Conservation (phyloP, 352 stramenopile species). For the Pythium utonaiense region DNA sequence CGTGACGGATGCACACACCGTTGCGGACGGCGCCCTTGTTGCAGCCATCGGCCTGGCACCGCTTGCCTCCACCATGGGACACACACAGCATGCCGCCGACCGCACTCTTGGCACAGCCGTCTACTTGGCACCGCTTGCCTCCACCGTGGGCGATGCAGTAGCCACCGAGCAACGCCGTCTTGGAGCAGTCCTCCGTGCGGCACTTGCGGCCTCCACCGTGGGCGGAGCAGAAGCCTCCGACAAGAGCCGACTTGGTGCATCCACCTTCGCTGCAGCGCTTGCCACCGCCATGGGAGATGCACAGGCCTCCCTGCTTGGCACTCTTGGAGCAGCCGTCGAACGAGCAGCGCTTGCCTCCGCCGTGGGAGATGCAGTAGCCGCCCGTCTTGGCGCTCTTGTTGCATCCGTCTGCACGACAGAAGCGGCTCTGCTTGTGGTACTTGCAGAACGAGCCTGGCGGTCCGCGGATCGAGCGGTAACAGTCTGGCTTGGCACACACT, state of each 20-base stretch:
- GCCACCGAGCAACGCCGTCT: slow-evolving; percentile 71
- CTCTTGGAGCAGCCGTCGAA: slow-evolving; percentile 78
- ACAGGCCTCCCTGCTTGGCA: slow-evolving; percentile 78
- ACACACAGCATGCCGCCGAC: slow-evolving; percentile 65
- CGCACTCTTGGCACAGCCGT: slow-evolving; percentile 61
- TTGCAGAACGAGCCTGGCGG: slow-evolving; percentile 73
- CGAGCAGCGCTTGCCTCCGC: slow-evolving; percentile 43
- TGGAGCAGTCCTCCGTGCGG: slow-evolving; percentile 65
- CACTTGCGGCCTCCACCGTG: slow-evolving; percentile 79
- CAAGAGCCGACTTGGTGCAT: slow-evolving; percentile 79
- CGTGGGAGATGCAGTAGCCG: slow-evolving; percentile 35
- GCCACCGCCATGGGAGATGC: slow-evolving; percentile 79
- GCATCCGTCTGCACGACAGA: slow-evolving; percentile 66
- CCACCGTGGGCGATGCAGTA: slow-evolving; percentile 81
- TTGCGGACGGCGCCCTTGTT: slow-evolving; percentile 81
- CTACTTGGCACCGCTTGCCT: slow-evolving; percentile 73
- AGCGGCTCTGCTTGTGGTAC: slow-evolving; percentile 82
- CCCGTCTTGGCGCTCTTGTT: slow-evolving; percentile 55
- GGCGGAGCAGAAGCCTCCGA: slow-evolving; percentile 79
- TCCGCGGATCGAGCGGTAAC: slow-evolving; percentile 70
- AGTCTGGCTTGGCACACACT: slow-evolving; percentile 73
- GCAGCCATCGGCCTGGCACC: slow-evolving; percentile 73
- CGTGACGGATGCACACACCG: slow-evolving; percentile 85
- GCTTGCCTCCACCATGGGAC: slow-evolving; percentile 68
- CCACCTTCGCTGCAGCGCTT: slow-evolving; percentile 70